Base-by-base conservation (phyloP, 1,139 yeast species). In the Pneumocystis sp. region DNA sequence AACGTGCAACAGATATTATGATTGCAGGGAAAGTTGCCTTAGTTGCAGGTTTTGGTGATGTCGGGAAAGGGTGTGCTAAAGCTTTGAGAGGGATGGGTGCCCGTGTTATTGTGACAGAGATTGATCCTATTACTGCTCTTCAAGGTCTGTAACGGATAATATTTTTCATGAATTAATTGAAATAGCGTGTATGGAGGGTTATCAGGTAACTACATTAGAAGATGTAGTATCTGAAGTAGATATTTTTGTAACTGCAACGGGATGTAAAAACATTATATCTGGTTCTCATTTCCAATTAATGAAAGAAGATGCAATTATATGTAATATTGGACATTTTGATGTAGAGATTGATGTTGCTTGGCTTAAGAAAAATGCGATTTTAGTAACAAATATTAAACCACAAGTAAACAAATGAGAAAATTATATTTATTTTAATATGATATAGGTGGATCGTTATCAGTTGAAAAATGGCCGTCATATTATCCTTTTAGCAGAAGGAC, bases 41-140 rank as follows among this genome's bases (percentile, higher is more conserved):
- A 74, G 98, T 93, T 75, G 97, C 97, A 70, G 99, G 99, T 80
- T 93, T 86, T 83, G 99, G 99, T 85, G 99, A 93, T 79, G 99
- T 93, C 76, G 99, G 99, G 83, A 93, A 93, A 84, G 99, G 99
- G 80, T 93, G 98, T 84, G 97, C 97, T 77, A 87, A 91, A 89
- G 97, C 99, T 73, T 86, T 95, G 76, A 89, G 91, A 82, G 93
- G 96, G 76, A 91, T 93, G 97, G 99, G 99, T 82, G 97, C 99
- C 72, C 89, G 97, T 80, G 99, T 93, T 74, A 84, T 95, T 72
- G 89, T 93, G 76, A 87, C 98, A 73, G 99, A 93, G 83, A 84
- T 93, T 75, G 99, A 93, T 80, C 99, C 99, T 76, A 93, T 93
- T 82, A 93, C 93, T 80, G 99, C 99, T 74, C 85, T 93, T 76